Evolutionary conservation across 1,139 yeast genomes (phyloP).

Genomic region (Kurtzmaniella quercitrusa): DNA sequence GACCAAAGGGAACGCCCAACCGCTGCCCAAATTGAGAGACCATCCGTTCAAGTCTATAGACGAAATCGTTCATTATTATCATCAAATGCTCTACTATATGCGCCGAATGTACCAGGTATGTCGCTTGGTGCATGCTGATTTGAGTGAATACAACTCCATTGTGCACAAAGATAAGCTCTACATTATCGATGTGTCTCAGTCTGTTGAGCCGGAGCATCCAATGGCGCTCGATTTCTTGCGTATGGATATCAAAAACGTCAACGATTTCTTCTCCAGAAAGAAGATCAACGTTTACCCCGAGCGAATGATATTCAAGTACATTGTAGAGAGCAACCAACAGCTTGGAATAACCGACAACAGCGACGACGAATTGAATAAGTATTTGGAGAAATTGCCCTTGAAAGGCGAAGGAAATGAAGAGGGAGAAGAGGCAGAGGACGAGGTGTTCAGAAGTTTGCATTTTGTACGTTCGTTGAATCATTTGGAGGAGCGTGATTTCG

Average conservation of each 20-base stretch:
- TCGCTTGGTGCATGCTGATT: conserved; percentile 91
- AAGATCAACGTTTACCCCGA: conserved; percentile 79
- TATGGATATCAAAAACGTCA: conserved; percentile 96
- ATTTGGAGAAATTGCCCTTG: conserved; percentile 45
- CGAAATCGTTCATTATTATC: conserved; percentile 65
- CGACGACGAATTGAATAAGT: conserved; percentile 33
- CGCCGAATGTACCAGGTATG: conserved; percentile 84
- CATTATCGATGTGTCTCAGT: conserved; percentile 94
- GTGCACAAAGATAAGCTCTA: conserved; percentile 78
- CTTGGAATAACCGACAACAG: conserved; percentile 34
- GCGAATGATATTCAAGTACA: conserved; percentile 71
- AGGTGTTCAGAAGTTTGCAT: conserved; percentile 81
- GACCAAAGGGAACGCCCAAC: conserved; percentile 71
- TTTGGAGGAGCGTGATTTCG: conserved; percentile 84
- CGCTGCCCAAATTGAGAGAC: conserved; percentile 85
- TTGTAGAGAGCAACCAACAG: conserved; percentile 44
- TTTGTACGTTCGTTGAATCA: conserved; percentile 72
- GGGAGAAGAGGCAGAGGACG: conserved; percentile 67
- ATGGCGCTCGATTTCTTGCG: conserved; percentile 91
- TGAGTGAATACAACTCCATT: conserved; percentile 90
- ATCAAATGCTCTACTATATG: conserved; percentile 79
- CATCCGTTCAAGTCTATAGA: conserved; percentile 64
- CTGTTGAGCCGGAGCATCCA: conserved; percentile 98
- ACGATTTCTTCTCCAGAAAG: conserved; percentile 71
- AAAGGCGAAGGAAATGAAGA: conserved; percentile 45